Evolutionary conservation across 2,329 filamentous ascomycete genomes (phyloP).

Genomic region (Ceratocystis albifundus): DNA sequence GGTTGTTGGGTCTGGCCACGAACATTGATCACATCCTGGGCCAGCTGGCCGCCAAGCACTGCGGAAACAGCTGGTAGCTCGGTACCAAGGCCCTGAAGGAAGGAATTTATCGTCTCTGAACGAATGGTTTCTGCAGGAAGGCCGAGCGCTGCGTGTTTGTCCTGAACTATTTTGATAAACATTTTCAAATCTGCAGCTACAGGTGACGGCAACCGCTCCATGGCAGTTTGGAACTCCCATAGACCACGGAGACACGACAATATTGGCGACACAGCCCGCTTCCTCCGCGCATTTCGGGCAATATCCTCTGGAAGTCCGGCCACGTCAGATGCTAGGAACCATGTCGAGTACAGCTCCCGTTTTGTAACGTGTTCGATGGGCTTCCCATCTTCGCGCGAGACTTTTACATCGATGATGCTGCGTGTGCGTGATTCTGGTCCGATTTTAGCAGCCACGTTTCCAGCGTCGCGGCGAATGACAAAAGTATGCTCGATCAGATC

Average conservation of each 20-base stretch:
- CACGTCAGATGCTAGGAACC: slow-evolving; percentile 66
- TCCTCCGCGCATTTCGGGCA: slow-evolving; percentile 53
- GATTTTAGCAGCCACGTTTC: slow-evolving; percentile 54
- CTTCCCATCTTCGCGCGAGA: slow-evolving; percentile 55
- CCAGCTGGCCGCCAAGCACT: slow-evolving; percentile 77
- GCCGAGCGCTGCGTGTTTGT: slow-evolving; percentile 64
- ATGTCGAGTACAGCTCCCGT: slow-evolving; percentile 78
- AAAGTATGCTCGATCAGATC: slow-evolving; percentile 87
- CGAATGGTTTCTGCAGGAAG: slow-evolving; percentile 56
- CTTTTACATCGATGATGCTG: slow-evolving; percentile 58
- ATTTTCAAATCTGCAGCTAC: slow-evolving; percentile 37
- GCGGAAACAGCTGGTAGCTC: slow-evolving; percentile 82
- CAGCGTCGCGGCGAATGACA: slow-evolving; percentile 71
- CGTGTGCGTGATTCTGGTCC: slow-evolving; percentile 66
- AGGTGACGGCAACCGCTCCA: slow-evolving; percentile 37
- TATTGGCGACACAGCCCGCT: slow-evolving; percentile 64
- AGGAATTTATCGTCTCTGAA: slow-evolving; percentile 65
- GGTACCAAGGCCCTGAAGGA: slow-evolving; percentile 73
- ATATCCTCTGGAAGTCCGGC: slow-evolving; percentile 56
- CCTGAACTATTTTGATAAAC: slow-evolving; percentile 67
- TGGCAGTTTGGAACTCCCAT: slow-evolving; percentile 63
- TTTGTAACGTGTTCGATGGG: slow-evolving; percentile 79
- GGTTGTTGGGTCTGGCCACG: slow-evolving; percentile 84
- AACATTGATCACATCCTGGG: slow-evolving; percentile 96
- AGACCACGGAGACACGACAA: slow-evolving; percentile 78